These are phyloP conservation scores for Pythium biforme DNA, from an alignment of 352 stramenopile species.

Conservation along the genomic window DNA sequence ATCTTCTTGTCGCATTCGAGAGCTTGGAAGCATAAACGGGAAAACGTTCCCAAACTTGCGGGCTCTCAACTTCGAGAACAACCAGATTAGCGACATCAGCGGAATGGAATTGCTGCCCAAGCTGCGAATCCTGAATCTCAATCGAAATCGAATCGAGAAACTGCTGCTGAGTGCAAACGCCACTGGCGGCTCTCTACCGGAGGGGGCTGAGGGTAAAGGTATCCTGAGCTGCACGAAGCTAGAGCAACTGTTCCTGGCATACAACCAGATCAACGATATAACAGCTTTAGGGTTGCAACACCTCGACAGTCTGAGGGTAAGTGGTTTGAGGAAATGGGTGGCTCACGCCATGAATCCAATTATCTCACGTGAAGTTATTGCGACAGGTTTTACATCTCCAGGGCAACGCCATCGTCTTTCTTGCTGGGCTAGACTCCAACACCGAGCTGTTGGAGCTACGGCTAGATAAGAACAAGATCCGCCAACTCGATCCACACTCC, in stretches of 20 bases:
- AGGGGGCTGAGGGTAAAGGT: conserved; percentile 41
- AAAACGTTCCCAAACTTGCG: conserved; percentile 62
- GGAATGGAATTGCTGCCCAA: conserved; percentile 62
- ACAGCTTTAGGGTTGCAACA: conserved; percentile 60
- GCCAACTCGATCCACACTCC: conserved; percentile 62
- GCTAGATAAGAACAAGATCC: conserved; percentile 84
- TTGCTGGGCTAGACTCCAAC: conserved; percentile 63
- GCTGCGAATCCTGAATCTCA: conserved; percentile 68
- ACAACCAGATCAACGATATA: conserved; percentile 86
- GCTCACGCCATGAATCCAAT: not conserved
- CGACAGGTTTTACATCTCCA: conserved; percentile 67
- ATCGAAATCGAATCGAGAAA: conserved; percentile 70
- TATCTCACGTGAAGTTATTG: not conserved
- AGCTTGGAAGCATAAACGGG: conserved; percentile 54
- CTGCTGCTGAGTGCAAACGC: conserved; percentile 32
- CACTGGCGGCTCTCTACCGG: conserved; percentile 19
- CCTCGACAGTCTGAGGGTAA: conserved; percentile 63
- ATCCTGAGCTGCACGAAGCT: conserved; percentile 64
- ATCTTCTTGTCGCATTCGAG: conserved; percentile 71
- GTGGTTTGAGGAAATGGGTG: not conserved
- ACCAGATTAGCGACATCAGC: conserved; percentile 74
- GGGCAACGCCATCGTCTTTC: conserved; percentile 73
- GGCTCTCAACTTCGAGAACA: conserved; percentile 85
- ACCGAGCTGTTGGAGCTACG: conserved; percentile 66
- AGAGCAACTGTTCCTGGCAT: conserved; percentile 66